Evolutionary conservation across 805 yeast species (phyloP).

Genomic region (Candida namnaoensis): DNA sequence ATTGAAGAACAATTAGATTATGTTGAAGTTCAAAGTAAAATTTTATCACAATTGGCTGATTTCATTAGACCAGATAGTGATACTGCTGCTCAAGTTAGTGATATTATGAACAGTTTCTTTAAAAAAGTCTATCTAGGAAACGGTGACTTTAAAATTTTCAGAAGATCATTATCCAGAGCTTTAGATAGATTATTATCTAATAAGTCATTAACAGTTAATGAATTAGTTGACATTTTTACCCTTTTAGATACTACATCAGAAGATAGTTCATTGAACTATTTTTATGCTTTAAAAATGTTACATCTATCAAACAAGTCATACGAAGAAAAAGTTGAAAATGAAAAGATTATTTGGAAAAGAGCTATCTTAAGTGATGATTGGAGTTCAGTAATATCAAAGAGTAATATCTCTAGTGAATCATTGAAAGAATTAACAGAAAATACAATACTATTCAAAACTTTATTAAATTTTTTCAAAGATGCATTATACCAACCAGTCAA

Average conservation of each 20-base stretch:
- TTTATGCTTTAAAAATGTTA: conserved; percentile 42
- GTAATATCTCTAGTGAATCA: conserved; percentile 32
- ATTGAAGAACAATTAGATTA: conserved; percentile 43
- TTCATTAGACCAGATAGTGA: conserved; percentile 21
- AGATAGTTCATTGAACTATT: conserved; percentile 21
- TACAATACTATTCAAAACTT: conserved; percentile 37
- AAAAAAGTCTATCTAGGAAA: conserved; percentile 9
- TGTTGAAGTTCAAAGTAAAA: conserved; percentile 39
- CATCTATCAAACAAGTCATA: conserved; percentile 23
- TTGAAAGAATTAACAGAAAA: conserved; percentile 28
- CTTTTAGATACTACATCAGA: conserved; percentile 27
- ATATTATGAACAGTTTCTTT: conserved; percentile 15
- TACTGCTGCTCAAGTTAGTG: conserved; percentile 15
- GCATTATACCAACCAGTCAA: conserved; percentile 18
- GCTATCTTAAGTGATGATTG: conserved; percentile 47
- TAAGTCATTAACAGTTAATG: conserved; percentile 30
- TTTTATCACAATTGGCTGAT: conserved; percentile 20
- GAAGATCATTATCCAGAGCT: conserved; percentile 16
- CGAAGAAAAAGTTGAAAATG: conserved; percentile 23
- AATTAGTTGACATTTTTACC: conserved; percentile 45
- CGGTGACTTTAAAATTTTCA: conserved; percentile 10
- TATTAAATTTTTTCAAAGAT: conserved; percentile 26
- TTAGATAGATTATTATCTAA: conserved; percentile 24
- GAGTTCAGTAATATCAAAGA: conserved; percentile 26
- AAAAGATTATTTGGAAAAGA: conserved; percentile 48